Conservation (phyloP, 108 stramenopile species). For the Cyclotella atomus region DNA sequence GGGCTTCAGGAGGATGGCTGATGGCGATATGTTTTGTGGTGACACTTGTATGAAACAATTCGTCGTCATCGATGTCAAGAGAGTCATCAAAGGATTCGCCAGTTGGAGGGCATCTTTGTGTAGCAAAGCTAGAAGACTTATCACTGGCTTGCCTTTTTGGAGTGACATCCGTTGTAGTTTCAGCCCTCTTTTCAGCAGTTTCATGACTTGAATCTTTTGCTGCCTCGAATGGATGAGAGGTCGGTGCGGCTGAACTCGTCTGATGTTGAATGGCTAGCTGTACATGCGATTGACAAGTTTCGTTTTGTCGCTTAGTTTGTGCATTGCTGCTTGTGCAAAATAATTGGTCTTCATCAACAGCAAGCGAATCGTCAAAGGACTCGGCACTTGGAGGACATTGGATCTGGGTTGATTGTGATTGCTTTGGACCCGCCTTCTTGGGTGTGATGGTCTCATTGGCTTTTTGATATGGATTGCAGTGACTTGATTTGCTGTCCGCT, state of each 20-base stretch:
- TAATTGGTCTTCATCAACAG: conserved; percentile 4
- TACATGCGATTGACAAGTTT: no score
- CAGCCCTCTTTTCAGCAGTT: neutral
- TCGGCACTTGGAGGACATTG: neutral
- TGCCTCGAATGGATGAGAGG: neutral
- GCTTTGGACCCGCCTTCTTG: neutral
- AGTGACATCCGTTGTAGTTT: neutral
- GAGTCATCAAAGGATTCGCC: conserved; percentile 22
- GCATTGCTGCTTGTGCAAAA: neutral
- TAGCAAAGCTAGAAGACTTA: neutral
- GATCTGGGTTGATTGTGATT: neutral
- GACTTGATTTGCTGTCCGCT: no score
- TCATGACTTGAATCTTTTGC: neutral
- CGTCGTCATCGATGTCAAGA: conserved; percentile 16
- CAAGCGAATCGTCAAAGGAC: conserved; percentile 2
- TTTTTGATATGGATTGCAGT: no score
- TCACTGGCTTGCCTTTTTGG: neutral
- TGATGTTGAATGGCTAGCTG: neutral
- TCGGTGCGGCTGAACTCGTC: neutral
- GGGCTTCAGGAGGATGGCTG: no score
- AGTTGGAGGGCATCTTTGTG: neutral
- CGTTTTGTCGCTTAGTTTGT: neutral
- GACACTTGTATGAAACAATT: neutral
- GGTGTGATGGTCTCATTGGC: neutral
- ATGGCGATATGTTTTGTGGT: neutral